Percentiles rank a stretch among this genome's conserved stretches.
These are phyloP conservation scores for Saccharata proteae DNA, from an alignment of 2,329 filamentous ascomycete species.

Conservation along the genomic window DNA sequence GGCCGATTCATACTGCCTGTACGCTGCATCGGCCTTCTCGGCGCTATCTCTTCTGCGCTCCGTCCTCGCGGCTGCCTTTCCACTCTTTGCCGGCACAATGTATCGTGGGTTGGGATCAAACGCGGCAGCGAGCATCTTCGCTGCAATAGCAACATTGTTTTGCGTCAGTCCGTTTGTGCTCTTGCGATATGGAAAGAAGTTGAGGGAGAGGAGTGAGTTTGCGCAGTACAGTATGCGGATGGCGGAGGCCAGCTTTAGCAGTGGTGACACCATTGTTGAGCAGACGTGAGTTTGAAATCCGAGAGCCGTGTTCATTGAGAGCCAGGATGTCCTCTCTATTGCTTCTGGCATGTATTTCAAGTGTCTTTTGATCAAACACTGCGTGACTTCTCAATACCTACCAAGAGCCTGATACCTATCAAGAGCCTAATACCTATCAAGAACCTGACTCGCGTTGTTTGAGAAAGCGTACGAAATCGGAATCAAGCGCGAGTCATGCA, in stretches of 20 bases:
- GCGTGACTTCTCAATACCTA: no score
- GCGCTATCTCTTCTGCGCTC: constrained; percentile 5
- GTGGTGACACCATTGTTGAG: no score
- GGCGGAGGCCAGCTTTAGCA: background rate
- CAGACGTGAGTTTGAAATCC: no score
- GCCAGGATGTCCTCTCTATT: no score
- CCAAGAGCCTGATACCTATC: no score
- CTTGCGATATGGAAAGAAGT: constrained; percentile 9
- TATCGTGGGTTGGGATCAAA: constrained; percentile 1
- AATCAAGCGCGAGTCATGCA: no score
- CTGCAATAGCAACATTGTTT: constrained; percentile 4
- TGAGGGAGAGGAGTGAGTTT: constrained; percentile 11
- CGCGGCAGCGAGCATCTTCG: constrained; percentile 2
- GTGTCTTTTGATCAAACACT: no score
- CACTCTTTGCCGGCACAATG: constrained; percentile 6
- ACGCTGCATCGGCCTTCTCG: constrained; percentile 6
- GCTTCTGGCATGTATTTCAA: no score
- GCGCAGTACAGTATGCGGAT: constrained; percentile 6
- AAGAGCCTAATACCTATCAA: no score
- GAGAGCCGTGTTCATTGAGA: no score
- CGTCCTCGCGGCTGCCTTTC: constrained; percentile 3
- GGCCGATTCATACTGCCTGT: constrained; percentile 7
- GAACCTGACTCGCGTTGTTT: no score
- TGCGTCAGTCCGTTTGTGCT: constrained; percentile 9
- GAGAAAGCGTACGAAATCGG: no score